phyloP scores from a whole-genome alignment of 352 stramenopile species.

The Pythium insidiosum region DNA sequence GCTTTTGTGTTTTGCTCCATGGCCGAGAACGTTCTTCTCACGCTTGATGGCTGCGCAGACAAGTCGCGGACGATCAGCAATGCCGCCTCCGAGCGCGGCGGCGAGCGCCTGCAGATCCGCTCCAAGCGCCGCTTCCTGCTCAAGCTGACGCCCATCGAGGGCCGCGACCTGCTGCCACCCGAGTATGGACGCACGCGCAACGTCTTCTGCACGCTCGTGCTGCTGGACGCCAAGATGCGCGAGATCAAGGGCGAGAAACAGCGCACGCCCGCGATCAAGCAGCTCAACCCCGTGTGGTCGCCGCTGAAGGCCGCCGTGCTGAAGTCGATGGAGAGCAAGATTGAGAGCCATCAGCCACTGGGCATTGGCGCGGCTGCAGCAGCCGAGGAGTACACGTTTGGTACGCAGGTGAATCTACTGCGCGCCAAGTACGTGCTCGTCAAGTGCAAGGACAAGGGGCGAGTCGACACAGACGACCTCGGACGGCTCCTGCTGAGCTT shows the following conservation, averaged over 20 bases:
- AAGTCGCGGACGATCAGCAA: conserved; percentile 8
- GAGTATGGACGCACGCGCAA: conserved; percentile 55
- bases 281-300: conserved; percentile 70
- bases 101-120: conserved; percentile 27
- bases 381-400: conserved; percentile 83
- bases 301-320: conserved; percentile 75
- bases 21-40: too few species aligned
- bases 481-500: conserved; percentile 70
- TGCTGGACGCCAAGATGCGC: conserved; percentile 75
- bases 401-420: conserved; percentile 64
- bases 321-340: conserved; percentile 63
- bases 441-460: conserved; percentile 86
- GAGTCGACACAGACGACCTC: conserved; percentile 76
- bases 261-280: conserved; percentile 56
- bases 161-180: conserved; percentile 49
- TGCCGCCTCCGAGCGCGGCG: conserved; percentile 5
- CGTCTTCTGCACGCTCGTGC: conserved; percentile 76
- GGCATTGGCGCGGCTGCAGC: conserved; percentile 75
- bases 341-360: conserved; percentile 80
- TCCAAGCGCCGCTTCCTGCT: conserved; percentile 72
- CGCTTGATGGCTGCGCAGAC: too few species aligned
- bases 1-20: too few species aligned
- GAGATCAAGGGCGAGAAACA: conserved; percentile 87
- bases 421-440: conserved; percentile 78
- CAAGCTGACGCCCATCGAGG: conserved; percentile 84